Conservation (phyloP, 73 alveolate species). For the Paramecium caudatum region DNA sequence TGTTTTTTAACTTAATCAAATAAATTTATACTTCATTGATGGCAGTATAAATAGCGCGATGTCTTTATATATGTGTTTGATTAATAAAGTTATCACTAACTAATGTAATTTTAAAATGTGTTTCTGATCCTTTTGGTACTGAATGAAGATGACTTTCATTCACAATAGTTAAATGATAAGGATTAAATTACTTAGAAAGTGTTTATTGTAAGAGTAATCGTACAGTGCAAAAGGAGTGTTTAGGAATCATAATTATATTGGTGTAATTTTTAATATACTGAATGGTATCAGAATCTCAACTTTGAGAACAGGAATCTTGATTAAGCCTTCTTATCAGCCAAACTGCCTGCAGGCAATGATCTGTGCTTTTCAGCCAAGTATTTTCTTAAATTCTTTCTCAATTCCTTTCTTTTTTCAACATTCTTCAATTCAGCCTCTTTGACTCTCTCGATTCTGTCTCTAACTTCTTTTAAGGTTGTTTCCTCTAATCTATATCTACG, state of each 20-base stretch:
- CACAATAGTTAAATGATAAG: neutral
- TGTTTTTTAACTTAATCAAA: constrained; percentile 1
- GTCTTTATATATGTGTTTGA: constrained; percentile 30
- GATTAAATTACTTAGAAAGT: neutral
- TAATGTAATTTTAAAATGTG: constrained; percentile 56
- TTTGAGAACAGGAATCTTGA: constrained; percentile 77
- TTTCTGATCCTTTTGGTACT: constrained; percentile 57
- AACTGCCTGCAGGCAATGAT: constrained; percentile 68
- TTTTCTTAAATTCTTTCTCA: constrained; percentile 71
- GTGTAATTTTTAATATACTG: constrained; percentile 10
- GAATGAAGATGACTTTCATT: constrained; percentile 56
- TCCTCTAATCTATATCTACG: constrained; percentile 66
- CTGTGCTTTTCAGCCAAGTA: constrained; percentile 74
- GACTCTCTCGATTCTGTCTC: constrained; percentile 71
- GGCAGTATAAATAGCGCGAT: constrained; percentile 1
- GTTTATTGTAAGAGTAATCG: neutral
- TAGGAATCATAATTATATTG: neutral
- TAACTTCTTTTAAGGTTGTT: constrained; percentile 68
- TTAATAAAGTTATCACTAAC: neutral
- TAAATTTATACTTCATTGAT: constrained; percentile 16
- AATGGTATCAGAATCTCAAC: constrained; percentile 75
- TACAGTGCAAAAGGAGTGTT: constrained; percentile 40
- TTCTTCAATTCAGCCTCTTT: constrained; percentile 70
- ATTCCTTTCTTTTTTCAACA: constrained; percentile 66
- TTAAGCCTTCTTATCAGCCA: constrained; percentile 72